Conservation (phyloP, 1,284 basidiomycete species). For the Abortiporus biennis region DNA sequence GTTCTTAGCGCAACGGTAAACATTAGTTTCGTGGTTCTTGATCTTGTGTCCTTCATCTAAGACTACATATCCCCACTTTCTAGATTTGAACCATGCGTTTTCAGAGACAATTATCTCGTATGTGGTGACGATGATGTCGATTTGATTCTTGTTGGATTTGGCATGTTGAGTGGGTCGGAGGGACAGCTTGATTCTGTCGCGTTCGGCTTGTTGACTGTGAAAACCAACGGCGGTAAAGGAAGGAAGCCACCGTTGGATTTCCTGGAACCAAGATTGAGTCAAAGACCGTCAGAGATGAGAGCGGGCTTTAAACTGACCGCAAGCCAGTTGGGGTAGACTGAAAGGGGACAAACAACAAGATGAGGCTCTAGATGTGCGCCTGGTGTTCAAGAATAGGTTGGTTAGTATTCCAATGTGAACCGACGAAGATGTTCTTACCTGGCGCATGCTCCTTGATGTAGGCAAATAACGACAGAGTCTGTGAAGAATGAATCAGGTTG, state of each 20-base stretch:
- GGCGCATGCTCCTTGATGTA: slow-evolving; percentile 40
- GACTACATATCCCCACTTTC: slow-evolving; percentile 50
- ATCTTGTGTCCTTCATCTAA: slow-evolving; percentile 60
- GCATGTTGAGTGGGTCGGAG: slow-evolving; percentile 22
- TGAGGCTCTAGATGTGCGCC: too few relatives aligned
- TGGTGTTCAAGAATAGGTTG: not conserved
- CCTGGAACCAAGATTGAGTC: slow-evolving; percentile 25
- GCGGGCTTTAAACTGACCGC: slow-evolving; percentile 25
- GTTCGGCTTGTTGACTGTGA: slow-evolving; percentile 43
- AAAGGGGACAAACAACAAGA: slow-evolving; percentile 56
- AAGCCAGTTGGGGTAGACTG: slow-evolving; percentile 54
- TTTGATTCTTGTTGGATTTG: slow-evolving; percentile 20
- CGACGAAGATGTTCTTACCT: slow-evolving; percentile 21
- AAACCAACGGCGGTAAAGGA: slow-evolving; percentile 41
- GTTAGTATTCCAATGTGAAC: slow-evolving; percentile 1
- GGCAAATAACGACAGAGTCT: slow-evolving; percentile 56
- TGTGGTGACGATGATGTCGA: slow-evolving; percentile 51
- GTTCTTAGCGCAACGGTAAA: slow-evolving; percentile 37
- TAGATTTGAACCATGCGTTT: slow-evolving; percentile 49
- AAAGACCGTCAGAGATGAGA: slow-evolving; percentile 1
- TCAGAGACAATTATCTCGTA: slow-evolving; percentile 49
- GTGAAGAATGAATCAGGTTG: too few relatives aligned
- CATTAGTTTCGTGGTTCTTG: slow-evolving; percentile 45
- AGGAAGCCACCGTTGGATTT: slow-evolving; percentile 50
- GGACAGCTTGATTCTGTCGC: slow-evolving; percentile 36